Evolutionary conservation across 2,329 filamentous ascomycete species (phyloP), one percentile per base, ranked within the genome.

Genomic region (Fusarium newnesense): DNA sequence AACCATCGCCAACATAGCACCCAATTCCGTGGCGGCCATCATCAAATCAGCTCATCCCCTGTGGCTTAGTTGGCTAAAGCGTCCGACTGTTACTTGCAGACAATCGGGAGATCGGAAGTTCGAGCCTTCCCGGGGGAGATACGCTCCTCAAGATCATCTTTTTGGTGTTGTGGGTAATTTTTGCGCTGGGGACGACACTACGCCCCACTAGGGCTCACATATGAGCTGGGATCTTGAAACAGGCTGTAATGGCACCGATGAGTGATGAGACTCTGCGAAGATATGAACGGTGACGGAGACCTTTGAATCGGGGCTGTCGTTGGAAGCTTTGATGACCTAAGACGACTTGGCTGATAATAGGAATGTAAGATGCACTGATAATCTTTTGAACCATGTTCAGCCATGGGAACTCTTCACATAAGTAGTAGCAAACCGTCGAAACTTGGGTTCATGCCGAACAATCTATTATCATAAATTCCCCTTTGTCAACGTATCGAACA

Each of bases 21-120:
- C 12, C 44, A 24, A 69, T 18, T 19, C 9, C 30, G 4, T 16
- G 30, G 40, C 36, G 40, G 44, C 60, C 39, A 65, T 65, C 65
- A 65, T 69, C 65, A 49, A 59, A 65, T 64, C 65, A 69, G 46
- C 67, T 69, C 32, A 64, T 75, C 72, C 72, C 72, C 69, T 75
- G 72, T 74, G 72, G 72, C 72, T 74, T 74, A 74, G 72, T 75
- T 74, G 72, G 72, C 69, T 72, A 74, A 74, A 74, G 72, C 72
- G 72, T 74, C 72, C 72, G 72, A 74, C 72, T 74, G 72, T 74
- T 74, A 74, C 63, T 74, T 37, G 52, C 60, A 66, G 73, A 74
- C 73, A 75, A 77, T 77, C 76, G 75, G 73, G 75, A 77, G 76
- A 77, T 77, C 76, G 74, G 72, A 76, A 77, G 76, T 77, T 77